Evolutionary conservation across 805 yeast species (phyloP).

Genomic region (Zygotorulaspora sp.): DNA sequence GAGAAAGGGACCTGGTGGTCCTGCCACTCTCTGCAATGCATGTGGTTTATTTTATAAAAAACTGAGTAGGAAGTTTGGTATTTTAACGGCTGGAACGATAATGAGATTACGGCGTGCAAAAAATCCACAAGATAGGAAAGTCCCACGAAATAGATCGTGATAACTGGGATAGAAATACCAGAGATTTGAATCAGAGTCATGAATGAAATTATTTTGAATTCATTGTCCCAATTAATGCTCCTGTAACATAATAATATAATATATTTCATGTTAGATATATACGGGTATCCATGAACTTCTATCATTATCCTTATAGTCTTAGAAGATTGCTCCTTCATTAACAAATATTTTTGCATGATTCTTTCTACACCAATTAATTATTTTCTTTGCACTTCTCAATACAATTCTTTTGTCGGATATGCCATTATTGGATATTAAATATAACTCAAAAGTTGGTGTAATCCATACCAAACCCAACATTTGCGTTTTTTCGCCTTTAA

Average conservation of each 20-base stretch:
- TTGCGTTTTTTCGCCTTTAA: slow-evolving; percentile 20
- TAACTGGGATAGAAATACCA: no score
- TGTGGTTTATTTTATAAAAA: slow-evolving; percentile 76
- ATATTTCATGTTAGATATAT: no score
- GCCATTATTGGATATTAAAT: slow-evolving; percentile 50
- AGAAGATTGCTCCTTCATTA: slow-evolving; percentile 67
- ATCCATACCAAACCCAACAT: slow-evolving; percentile 49
- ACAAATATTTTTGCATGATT: slow-evolving; percentile 69
- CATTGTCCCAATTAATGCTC: no score
- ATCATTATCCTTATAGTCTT: no score
- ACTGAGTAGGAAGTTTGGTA: slow-evolving; percentile 41
- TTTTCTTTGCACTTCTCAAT: slow-evolving; percentile 55
- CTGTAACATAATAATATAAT: no score
- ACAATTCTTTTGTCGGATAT: slow-evolving; percentile 51
- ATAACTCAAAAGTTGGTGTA: slow-evolving; percentile 58
- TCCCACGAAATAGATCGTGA: slow-evolving; percentile 13
- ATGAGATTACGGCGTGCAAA: slow-evolving; percentile 16
- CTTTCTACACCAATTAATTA: slow-evolving; percentile 72
- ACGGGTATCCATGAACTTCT: no score
- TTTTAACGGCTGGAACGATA: slow-evolving; percentile 14
- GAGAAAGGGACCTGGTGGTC: slow-evolving; percentile 78
- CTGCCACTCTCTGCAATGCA: slow-evolving; percentile 73
- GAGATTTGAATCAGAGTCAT: no score
- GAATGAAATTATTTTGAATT: no score
- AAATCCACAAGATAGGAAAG: slow-evolving; percentile 17